Percentiles rank a stretch among this genome's conserved stretches.
Conservation (phyloP, 768 basidiomycete species). For the Termitomyces sp. region DNA sequence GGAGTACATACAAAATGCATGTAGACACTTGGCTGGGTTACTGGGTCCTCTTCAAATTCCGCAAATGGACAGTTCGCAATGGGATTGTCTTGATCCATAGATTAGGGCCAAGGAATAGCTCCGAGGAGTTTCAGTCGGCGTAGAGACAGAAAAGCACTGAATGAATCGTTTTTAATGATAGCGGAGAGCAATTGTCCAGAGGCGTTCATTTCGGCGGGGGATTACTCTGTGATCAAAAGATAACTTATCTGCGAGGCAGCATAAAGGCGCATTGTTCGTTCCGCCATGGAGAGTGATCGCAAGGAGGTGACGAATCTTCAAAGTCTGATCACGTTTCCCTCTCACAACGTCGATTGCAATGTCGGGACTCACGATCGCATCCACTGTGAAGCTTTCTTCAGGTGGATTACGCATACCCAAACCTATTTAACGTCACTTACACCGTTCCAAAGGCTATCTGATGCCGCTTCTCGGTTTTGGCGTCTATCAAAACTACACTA, state of each 20-base stretch:
- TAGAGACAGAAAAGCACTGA: neutral
- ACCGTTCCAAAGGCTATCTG: conserved; percentile 30
- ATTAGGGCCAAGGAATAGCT: neutral
- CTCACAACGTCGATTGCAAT: neutral
- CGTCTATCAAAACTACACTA: conserved; percentile 61
- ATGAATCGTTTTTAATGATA: neutral
- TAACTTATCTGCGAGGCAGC: neutral
- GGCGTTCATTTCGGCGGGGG: neutral
- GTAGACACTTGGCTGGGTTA: neutral
- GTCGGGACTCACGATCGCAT: conserved; percentile 16
- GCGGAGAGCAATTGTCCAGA: neutral
- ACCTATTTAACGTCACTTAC: neutral
- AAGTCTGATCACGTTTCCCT: neutral
- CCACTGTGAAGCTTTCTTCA: conserved; percentile 17
- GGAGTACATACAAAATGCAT: neutral
- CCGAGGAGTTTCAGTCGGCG: neutral
- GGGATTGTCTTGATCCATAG: neutral
- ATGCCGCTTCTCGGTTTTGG: conserved; percentile 70
- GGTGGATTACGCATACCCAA: conserved; percentile 1
- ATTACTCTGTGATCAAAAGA: neutral
- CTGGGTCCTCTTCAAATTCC: neutral
- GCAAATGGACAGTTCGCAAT: neutral
- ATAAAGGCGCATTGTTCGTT: neutral
- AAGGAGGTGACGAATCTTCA: neutral
- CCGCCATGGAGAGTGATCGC: neutral